Evolutionary conservation across 2,329 filamentous ascomycete species (phyloP).

Genomic region (Hypoxylon sp.): DNA sequence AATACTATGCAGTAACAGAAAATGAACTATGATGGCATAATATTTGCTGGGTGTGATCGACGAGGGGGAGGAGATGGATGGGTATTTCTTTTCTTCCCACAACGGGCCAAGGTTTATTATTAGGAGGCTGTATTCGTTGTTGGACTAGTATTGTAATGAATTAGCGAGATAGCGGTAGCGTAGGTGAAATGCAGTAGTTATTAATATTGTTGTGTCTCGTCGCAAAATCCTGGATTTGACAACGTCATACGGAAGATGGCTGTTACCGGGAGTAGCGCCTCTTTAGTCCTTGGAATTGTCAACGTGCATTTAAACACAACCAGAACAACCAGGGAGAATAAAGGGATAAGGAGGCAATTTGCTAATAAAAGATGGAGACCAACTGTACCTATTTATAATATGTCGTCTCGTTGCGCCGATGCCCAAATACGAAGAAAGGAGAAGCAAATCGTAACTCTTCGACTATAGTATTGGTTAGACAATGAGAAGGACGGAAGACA

Average conservation of each 20-base stretch:
- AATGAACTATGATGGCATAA: conserved; percentile 22
- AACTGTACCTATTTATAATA: conserved; percentile 13
- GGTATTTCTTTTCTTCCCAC: conserved; percentile 14
- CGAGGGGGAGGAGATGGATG: conserved; percentile 3
- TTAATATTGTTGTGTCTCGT: conserved; percentile 31
- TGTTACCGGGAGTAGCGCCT: conserved; percentile 31
- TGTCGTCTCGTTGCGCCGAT: neutral
- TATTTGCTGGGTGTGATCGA: conserved; percentile 14
- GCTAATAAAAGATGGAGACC: conserved; percentile 10
- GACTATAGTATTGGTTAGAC: conserved; percentile 2
- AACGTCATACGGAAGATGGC: conserved; percentile 40
- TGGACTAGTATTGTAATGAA: conserved; percentile 17
- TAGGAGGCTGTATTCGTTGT: conserved; percentile 24
- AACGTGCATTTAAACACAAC: conserved; percentile 32
- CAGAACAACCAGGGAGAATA: too few relatives aligned
- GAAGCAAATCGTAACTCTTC: conserved; percentile 14
- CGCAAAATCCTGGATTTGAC: conserved; percentile 30
- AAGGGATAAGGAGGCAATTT: conserved; percentile 18
- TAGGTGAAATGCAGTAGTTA: conserved; percentile 3
- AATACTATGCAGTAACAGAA: neutral
- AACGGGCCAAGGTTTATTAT: conserved; percentile 31
- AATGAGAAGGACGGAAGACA: conserved; percentile 4
- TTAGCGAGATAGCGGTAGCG: conserved; percentile 15
- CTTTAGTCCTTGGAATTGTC: conserved; percentile 23
- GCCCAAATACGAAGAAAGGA: conserved; percentile 14